Base-by-base conservation (phyloP, 176 grass and related monocot species). In the Aegilops longissima region DNA sequence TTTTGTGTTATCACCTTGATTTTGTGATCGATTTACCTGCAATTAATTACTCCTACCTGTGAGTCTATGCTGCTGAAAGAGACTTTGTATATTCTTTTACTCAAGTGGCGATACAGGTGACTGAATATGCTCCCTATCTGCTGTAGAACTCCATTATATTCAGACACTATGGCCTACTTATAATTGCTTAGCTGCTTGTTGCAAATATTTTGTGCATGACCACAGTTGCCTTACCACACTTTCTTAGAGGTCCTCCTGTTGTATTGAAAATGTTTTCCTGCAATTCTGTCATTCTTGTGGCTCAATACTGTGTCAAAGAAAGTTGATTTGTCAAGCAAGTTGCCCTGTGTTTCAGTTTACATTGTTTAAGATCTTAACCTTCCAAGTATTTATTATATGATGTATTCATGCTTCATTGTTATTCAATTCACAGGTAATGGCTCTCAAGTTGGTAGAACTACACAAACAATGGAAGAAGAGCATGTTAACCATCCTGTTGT, bases 341-440 rank as follows among this genome's bases (percentile, higher is more conserved):
- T 45, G 61, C 27, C 29, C 23, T 27, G 4, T 61, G 25, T 42
- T 54, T 68, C 5, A 88, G 25, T 78, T 82, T 77, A 10, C 24
- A 83, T 62, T n/a, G 23, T 40, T 78, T 81, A 59, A 36, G 33
- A 76, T 69, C 34, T 14, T 58, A 85, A 34, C 5, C 29, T 45
- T 30, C 58, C 35, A 70, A 12, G 66, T 39, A 61, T 74, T 70
- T 58, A 74, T 79, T 44, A 76, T 68, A 6, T 65, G 78, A 74
- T 74, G 24, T 74, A 47, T 74, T 47, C n/a, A 74, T 17, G 12
- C 6, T 23, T 47, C 39, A 73, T 73, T 47, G 23, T 47, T 74
- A 74, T 75, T 75, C 24, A 70, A 47, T 85, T 56, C 52, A 9
- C 82, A 90, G 88, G 70, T 51, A 78, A 80, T 82, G 78, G 33